Base-by-base conservation (phyloP, 148 eudicot genomes). In the Rhododendron molle region DNA sequence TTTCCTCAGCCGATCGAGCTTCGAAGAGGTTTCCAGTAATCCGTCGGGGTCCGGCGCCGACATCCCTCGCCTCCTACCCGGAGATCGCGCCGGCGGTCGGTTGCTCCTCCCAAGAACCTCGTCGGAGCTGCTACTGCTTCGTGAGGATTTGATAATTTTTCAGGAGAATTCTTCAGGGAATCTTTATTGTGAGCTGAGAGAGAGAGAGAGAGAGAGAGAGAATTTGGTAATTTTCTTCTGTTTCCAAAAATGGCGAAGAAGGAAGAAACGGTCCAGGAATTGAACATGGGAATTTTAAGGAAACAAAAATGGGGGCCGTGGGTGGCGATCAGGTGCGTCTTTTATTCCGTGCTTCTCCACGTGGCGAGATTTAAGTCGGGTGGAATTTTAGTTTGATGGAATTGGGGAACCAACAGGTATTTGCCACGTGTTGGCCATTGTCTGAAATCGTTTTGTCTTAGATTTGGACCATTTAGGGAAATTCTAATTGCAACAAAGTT, bases 1-100 rank as follows among this genome's bases (percentile, higher is more conserved):
- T 81, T 94, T 94, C 92, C 96, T 86, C 16, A 96, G 43, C 76
- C 93, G 95, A 90, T 96, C 98, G 80, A 96, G 95, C 86, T 93
- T 97, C 92, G 91, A 92, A 0, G 94, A 87, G 72, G 82, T 91
- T 3, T 93, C 99, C 38, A 94, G 47, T 32, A 94, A 88, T 86
- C 92, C 91, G 83, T 87, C 85, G 32, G 91, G 80, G 85, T 95
- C 98, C 62, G 93, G 84, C 78, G 95, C 85, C 83, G 98, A 89
- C 93, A 91, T 92, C 87, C 43, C 46, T 81, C 65, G 10, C 43
- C 60, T 21, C 65, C 76, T 32, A 8, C 40, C 83, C 87, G 85
- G 44, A 83, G 85, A 83, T 83, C 85, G 79, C 10, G 85, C 20
- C 62, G 60, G n/a, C 74, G 74, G 38, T 69, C 32, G 73, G 69